Base-by-base conservation (phyloP, 352 stramenopile genomes). In the Pythium sp. region DNA sequence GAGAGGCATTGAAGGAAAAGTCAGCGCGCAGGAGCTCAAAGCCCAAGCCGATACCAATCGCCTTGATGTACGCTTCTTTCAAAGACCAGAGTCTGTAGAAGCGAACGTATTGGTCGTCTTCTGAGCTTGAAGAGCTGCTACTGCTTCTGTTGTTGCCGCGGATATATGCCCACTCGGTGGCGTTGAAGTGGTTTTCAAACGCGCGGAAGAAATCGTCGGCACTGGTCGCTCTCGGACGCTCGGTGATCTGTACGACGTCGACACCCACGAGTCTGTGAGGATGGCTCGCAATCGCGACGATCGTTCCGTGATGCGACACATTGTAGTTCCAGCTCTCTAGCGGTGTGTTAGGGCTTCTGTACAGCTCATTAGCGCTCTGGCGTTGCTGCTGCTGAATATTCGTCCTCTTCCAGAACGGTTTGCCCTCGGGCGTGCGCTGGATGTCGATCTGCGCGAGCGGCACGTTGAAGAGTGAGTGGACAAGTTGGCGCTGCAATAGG, bases 61-160 rank as follows among this genome's bases (percentile, higher is more conserved):
- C 84, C 49, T 94, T 93, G 54, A 92, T 89, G 46, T 87, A 93
- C 34, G 84, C 65, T 53, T 94, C 84, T 62, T 93, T 94, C 14
- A 94, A 70, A 14, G 84, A 91, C 86, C 86, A 93, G 20, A 92
- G 75, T 11, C 65, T 71, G 69, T 92, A 92, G 61, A 93, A 91
- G 20, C 73, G 58, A 6, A 61, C n/a, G 56, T 47, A 64, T 41
- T 63, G 24, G 24, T 63, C 56, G 7, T 24, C 22, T 5, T 43
- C 58, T 15, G 69, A 49, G 3, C 34, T 64, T 1, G 47, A 38
- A 12, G 28, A 41, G 6, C 14, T 43, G 18, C 7, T 15, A 22
- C n/a, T 64, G 41, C 14, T 53, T 26, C 18, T 56, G 11, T 26
- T 55, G 41, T 18, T 47, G n/a, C 34, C 43, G 34, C 67, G 71